Evolutionary conservation across 2,329 filamentous ascomycete species (phyloP), one percentile per base, ranked within the genome.

Genomic region (Pseudocercospora fuligena): DNA sequence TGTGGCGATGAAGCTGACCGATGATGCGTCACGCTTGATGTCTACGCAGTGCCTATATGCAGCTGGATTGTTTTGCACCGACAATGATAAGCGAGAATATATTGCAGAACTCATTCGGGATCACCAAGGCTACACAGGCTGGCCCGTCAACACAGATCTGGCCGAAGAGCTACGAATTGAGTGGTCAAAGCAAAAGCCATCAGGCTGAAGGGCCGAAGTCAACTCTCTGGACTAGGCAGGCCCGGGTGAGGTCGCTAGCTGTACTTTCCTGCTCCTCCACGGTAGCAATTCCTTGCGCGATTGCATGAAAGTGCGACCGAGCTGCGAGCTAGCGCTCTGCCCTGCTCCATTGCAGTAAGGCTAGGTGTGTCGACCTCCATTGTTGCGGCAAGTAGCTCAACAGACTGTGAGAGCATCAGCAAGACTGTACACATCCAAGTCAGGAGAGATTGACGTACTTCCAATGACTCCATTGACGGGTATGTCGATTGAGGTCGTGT

Each of bases 1-100:
- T 1, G 83, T 86, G 58, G 84, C 83, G 0, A 78, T 83, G 73
- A 81, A 80, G 61, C 69, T 81, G 31, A 76, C 72, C 2, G 81
- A 82, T 29, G 76, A 80, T 62, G 78, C 78, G 9, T 80, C 78
- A n/a, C 78, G 79, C 54, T 73, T 83, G 14, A 78, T 83, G 71
- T 82, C 79, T 5, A 80, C 80, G 5, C 81, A 82, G 68, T 82
- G 80, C 64, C 71, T 83, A 0, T 83, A 79, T 59, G 70, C 72
- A 64, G 81, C 82, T 2, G 81, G 81, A 0, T 72, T 83, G 9
- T 82, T 81, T 62, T 78, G 80, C 16, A 79, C 79, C 31, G 79
- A 81, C 43, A 63, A 72, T 3, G 69, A 68, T 2, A 80, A 81
- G 66, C 73, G 79, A 29, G 72, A 79, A 5, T 73, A 73, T 21